Evolutionary conservation across 2,329 filamentous ascomycete genomes (phyloP), one percentile per base, ranked within the genome.

Genomic region (Trichoderma lentiforme): DNA sequence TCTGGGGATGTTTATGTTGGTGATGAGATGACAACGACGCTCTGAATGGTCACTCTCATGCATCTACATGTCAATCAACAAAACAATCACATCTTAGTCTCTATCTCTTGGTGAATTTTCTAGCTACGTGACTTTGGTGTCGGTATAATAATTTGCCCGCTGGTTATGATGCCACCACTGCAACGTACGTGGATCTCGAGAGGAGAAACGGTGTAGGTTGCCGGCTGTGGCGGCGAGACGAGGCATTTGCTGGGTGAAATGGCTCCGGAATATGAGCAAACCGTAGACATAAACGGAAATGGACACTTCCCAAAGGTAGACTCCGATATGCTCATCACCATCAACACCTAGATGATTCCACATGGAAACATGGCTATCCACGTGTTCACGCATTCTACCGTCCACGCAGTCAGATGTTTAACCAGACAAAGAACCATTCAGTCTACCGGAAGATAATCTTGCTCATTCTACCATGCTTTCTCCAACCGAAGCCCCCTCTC

Each of bases 371-470:
- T 24, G n/a, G 9, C 43, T 24, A 21, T 51, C 43, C 43, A 51
- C 9, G 0, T 24, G 43, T 21, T 21, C 9, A 51, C 6, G 43
- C n/a, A 24, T 51, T 51, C 43, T 12, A 21, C n/a, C 14, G 5
- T 14, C 5, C n/a, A 51, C 4, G 5, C 4, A 51, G n/a, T 21
- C 1, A 51, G n/a, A n/a, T 11, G 43, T 24, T 51, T 21, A 51
- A 21, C 0, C 43, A 12, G 9, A 0, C n/a, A 51, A 0, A 1
- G 43, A 24, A 24, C 3, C 11, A 21, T 12, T 6, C 11, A 12
- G 9, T 24, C n/a, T 51, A 51, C n/a, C 3, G 18, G 9, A 43
- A 43, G 18, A 5, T 18, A 47, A 51, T 14, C n/a, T 24, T 21
- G n/a, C 43, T 24, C 43, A 1, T 12, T 47, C 30, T 21, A 15